Evolutionary conservation across 768 basidiomycete genomes (phyloP), one percentile per base, ranked within the genome.

Genomic region (Pulveroboletus sp.): DNA sequence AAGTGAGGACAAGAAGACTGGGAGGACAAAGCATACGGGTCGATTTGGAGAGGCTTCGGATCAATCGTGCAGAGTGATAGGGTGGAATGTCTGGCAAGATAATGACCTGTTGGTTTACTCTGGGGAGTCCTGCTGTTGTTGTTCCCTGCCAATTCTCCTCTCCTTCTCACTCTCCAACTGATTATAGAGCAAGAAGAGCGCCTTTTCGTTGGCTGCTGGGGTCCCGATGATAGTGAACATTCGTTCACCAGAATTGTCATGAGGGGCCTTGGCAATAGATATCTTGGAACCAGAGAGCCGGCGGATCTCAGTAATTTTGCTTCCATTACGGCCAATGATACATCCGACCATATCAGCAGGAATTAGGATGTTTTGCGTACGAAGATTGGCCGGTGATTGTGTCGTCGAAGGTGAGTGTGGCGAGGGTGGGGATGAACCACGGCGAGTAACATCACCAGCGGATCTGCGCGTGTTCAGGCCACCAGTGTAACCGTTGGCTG

Each of bases 171-270:
- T 93, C 74, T 96, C 94, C 55, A 95, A 76, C 67, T 96, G 95
- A 63, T 95, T 93, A 73, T 98, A 99, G 54, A 99, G 79, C 52
- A 99, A 74, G 78, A 95, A 98, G 51, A 99, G 74, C 2, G 96
- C 96, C 73, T 97, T 95, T 73, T 99, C 95, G 70, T 96, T 97
- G 59, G 91, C 88, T 70, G 93, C 91, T 42, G 92, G 89, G 11
- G 93, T 93, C 48, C 96, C 96, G 41, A 96, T 79, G 67, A 99
- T 98, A 54, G 96, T 93, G 76, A 99, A 99, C 95, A 99, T 97
- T 58, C 96, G 81, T 75, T 99, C 96, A 63, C 95, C 96, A 37
- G 94, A 93, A 64, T 98, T 96, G 62, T 98, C 96, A 65, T 98
- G 96, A n/a, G 96, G 93, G 43, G 90, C 87, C 73, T 99, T 99